Percentiles rank a stretch among this genome's conserved stretches.
These are phyloP conservation scores for Metschnikowia picachoensis DNA, from an alignment of 805 yeast genomes.

Conservation along the genomic window DNA sequence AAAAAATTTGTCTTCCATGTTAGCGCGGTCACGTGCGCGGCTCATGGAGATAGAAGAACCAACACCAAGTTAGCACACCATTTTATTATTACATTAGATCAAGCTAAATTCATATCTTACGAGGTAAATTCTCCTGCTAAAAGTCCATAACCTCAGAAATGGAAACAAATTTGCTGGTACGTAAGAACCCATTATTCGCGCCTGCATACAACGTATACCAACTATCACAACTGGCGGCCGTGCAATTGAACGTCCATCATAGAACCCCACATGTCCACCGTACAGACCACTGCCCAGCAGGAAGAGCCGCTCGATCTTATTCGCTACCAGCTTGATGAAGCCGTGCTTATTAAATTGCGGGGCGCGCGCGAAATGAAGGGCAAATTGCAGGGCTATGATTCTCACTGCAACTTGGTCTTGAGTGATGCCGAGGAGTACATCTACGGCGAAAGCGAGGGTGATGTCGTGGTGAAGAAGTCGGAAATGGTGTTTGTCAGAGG, in stretches of 20 bases:
- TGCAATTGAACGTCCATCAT: neutral
- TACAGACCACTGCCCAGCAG: conserved; percentile 31
- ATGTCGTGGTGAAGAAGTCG: conserved; percentile 50
- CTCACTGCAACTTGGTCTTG: conserved; percentile 93
- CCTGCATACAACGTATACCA: neutral
- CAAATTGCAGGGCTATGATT: conserved; percentile 87
- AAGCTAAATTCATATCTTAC: too few relatives aligned
- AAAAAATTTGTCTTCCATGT: neutral
- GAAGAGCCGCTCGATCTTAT: conserved; percentile 88
- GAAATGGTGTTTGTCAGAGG: conserved; percentile 97
- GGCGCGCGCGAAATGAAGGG: conserved; percentile 94
- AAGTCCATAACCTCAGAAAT: too few relatives aligned
- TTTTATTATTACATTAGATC: too few relatives aligned
- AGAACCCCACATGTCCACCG: conserved; percentile 26
- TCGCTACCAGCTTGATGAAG: conserved; percentile 81
- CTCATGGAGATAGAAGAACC: neutral
- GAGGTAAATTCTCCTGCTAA: too few relatives aligned
- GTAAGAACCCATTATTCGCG: too few relatives aligned
- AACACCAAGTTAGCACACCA: neutral
- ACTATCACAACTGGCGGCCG: neutral
- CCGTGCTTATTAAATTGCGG: conserved; percentile 81
- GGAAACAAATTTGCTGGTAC: too few relatives aligned
- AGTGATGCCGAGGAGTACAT: conserved; percentile 90
- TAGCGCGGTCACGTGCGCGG: conserved; percentile 8
- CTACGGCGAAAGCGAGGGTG: conserved; percentile 46